Base-by-base conservation (phyloP, 495 filamentous ascomycete species). In the Clavariopsis aquatica region DNA sequence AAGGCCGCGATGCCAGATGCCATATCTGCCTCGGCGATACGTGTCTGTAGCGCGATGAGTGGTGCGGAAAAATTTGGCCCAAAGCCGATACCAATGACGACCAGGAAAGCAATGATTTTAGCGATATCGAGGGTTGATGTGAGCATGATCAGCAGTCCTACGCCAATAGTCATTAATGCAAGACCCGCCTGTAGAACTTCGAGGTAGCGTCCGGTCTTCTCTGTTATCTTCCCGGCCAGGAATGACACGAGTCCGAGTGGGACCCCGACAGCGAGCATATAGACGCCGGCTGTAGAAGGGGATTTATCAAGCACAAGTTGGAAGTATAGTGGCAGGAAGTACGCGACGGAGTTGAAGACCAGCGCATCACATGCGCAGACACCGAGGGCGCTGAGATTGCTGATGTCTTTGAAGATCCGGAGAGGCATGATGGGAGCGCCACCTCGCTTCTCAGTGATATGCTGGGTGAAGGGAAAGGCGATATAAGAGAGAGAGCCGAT, bases 21-120 rank as follows among this genome's bases (percentile, higher is more conserved):
- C 15, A 67, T 69, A 53, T 74, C 71, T 23, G 34, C 17, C 8
- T 76, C 77, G 20, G 74, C 72, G 60, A 84, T 77, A 52, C 79
- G 78, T 27, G 81, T 78, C 60, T 86, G 83, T 43, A 85, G 78
- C 15, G 83, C 83, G 47, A 86, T 82, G 27, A 87, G 77, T 1
- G 84, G 84, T 0, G 83, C 74, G 63, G 84, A 82, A 72, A 85
- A 85, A 57, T 80, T 79, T 7, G 83, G 84, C 2, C 84, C 84
- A 19, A 84, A 77, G 31, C 84, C 84, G 7, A 80, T 52, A 34
- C 82, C 84, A 24, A 74, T 78, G 53, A 86, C 79, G 23, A 85
- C 69, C 62, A 85, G 81, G 67, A 73, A 84, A 53, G 79, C 74
- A 71, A 85, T 75, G 57, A 85, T 80, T 27, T 79, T 79, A 31